Base-by-base conservation (phyloP, 176 grass and related monocot genomes). In the Miscanthus lutarioriparius region DNA sequence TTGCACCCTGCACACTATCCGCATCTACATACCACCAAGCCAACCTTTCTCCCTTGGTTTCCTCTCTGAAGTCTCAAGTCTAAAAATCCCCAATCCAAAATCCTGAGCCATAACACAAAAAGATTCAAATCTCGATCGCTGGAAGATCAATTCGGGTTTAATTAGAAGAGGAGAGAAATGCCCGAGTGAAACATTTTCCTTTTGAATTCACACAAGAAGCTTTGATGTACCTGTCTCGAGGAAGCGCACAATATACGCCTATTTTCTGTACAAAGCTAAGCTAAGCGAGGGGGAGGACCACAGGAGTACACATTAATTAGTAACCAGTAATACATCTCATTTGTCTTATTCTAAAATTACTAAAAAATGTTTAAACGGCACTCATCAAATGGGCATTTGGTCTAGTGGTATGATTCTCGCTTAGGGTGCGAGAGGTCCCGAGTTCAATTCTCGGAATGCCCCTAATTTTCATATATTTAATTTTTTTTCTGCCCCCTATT, bases 351-450 rank as follows among this genome's bases (percentile, higher is more conserved):
- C n/a, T n/a, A n/a, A n/a, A n/a, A n/a, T n/a, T n/a, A n/a, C n/a
- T n/a, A n/a, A n/a, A n/a, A n/a, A n/a, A n/a, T n/a, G n/a, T n/a
- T n/a, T n/a, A n/a, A n/a, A n/a, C n/a, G n/a, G n/a, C n/a, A n/a
- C n/a, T n/a, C n/a, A 35, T 35, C 3, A 6, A 58, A 1, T 14
- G 90, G 92, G 92, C 88, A 97, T 91, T 97, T 97, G 90, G 95
- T 95, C 89, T 97, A 95, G 89, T 93, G 90, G 94, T 89, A 97
- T 97, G 88, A 98, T 98, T 95, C 92, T 98, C 85, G 85, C 95
- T 95, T 98, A 95, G 91, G 91, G 87, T 95, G 93, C 85, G 77
- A 95, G 92, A 97, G 95, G 89, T 93, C 93, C 91, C 87, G 93
- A 95, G 89, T 98, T 95, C 91, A 95, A 93, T 94, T 98, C 89